Conservation (phyloP, 176 grass and related monocot species). For the Paspalum notatum region DNA sequence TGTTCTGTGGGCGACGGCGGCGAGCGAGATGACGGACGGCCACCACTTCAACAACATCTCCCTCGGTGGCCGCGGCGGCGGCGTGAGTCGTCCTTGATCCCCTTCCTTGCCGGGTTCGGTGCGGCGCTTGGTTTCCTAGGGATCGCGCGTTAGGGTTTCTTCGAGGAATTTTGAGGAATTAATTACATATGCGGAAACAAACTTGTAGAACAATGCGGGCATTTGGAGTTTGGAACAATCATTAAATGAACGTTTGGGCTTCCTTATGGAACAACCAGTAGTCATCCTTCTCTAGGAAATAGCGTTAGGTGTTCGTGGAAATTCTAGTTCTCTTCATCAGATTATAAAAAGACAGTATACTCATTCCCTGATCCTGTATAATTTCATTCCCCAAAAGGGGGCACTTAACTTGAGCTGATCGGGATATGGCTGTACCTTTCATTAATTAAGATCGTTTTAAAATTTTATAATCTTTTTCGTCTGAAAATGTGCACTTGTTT, state of each 20-base stretch:
- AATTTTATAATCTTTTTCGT: not conserved
- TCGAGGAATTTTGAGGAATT: not conserved
- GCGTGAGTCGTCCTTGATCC: constrained; percentile 46
- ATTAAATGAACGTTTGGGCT: not conserved
- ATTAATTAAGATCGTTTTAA: not conserved
- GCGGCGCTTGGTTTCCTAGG: not conserved
- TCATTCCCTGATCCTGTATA: not conserved
- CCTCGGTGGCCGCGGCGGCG: constrained; percentile 79
- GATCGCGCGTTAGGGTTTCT: constrained; percentile 30
- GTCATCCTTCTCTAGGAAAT: not conserved
- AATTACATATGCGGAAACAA: not conserved
- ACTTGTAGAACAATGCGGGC: not conserved
- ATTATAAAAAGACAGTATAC: not conserved
- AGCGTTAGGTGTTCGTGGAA: not conserved
- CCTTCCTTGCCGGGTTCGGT: not conserved
- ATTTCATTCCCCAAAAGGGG: not conserved
- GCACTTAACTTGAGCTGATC: not conserved
- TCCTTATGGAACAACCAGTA: not conserved
- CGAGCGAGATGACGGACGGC: constrained; percentile 55
- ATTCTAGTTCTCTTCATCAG: not conserved
- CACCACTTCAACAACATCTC: constrained; percentile 78
- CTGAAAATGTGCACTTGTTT: not conserved
- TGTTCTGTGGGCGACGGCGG: not conserved
- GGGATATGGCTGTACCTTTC: not conserved
- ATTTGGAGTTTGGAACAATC: not conserved